Percentiles rank a stretch among this genome's conserved stretches.
Conservation (phyloP, 2,329 filamentous ascomycete species). For the Aspergillus clavatus region DNA sequence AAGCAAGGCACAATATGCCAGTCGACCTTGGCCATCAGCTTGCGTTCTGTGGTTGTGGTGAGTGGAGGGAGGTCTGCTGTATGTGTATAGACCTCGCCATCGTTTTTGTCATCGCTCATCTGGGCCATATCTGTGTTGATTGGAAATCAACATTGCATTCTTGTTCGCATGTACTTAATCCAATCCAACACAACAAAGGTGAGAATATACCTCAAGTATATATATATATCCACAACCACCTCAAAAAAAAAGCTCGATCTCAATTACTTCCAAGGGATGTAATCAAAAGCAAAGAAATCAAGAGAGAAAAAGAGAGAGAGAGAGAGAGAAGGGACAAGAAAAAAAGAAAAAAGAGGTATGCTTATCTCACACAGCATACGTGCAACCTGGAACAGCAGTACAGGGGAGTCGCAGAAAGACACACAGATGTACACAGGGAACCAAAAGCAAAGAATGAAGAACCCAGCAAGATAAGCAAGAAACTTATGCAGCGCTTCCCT, state of each 20-base stretch:
- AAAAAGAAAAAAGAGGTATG: not conserved
- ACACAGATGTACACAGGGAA: not conserved
- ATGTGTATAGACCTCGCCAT: conserved; percentile 16
- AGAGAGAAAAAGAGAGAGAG: not conserved
- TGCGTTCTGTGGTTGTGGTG: conserved; percentile 49
- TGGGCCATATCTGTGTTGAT: conserved; percentile 4
- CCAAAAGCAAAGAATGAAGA: not conserved
- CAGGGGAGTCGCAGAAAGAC: not conserved
- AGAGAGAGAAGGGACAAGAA: conserved; percentile 2
- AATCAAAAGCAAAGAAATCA: not conserved
- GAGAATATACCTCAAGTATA: no score
- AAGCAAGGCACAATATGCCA: conserved; percentile 67
- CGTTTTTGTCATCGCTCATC: conserved; percentile 14
- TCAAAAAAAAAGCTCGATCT: no score
- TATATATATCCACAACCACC: no score
- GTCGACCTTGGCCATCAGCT: conserved; percentile 66
- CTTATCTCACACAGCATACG: not conserved
- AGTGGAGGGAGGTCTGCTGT: conserved; percentile 27
- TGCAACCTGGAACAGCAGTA: not conserved
- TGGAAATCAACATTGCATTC: not conserved
- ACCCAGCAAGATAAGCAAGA: no score
- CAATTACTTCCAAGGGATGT: no score
- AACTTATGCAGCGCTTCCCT: no score
- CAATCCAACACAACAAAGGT: no score
- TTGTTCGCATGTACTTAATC: no score